These are phyloP conservation scores for Erodium moschatum DNA, from an alignment of 441 rosid genomes.

Conservation along the genomic window DNA sequence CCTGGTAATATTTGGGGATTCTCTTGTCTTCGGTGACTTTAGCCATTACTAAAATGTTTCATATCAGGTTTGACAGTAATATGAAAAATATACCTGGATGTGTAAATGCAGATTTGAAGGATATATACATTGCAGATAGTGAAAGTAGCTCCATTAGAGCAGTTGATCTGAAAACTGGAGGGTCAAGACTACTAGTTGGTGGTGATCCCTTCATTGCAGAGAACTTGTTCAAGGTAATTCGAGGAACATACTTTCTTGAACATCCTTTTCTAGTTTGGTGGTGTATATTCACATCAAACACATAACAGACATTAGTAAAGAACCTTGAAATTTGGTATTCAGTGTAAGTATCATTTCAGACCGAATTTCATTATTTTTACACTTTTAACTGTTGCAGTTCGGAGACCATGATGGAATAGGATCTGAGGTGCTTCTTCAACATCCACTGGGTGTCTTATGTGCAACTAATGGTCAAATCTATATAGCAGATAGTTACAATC, in stretches of 20 bases:
- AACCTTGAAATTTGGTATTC: no score
- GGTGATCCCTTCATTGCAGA: conserved; percentile 80
- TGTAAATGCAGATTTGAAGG: conserved; percentile 44
- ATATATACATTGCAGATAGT: conserved; percentile 80
- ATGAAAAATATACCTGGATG: conserved; percentile 11
- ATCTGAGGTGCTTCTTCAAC: conserved; percentile 87
- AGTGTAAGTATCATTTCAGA: neutral
- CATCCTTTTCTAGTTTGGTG: no score
- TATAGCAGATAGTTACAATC: conserved; percentile 90
- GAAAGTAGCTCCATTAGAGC: conserved; percentile 96
- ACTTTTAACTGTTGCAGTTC: conserved; percentile 43
- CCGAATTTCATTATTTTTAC: neutral
- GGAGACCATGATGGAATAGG: conserved; percentile 89
- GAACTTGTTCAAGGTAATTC: conserved; percentile 70
- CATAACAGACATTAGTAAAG: no score
- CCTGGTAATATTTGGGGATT: conserved; percentile 43
- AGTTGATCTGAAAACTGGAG: conserved; percentile 77
- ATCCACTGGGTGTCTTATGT: conserved; percentile 81
- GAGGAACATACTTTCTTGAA: neutral
- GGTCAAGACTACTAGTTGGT: conserved; percentile 79
- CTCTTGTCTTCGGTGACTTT: neutral
- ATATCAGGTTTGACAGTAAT: neutral
- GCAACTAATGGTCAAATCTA: conserved; percentile 68
- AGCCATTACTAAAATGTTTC: neutral
- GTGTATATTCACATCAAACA: no score